Evolutionary conservation across 306 rosid genomes (phyloP).

Genomic region (Glycyrrhiza uralensis): DNA sequence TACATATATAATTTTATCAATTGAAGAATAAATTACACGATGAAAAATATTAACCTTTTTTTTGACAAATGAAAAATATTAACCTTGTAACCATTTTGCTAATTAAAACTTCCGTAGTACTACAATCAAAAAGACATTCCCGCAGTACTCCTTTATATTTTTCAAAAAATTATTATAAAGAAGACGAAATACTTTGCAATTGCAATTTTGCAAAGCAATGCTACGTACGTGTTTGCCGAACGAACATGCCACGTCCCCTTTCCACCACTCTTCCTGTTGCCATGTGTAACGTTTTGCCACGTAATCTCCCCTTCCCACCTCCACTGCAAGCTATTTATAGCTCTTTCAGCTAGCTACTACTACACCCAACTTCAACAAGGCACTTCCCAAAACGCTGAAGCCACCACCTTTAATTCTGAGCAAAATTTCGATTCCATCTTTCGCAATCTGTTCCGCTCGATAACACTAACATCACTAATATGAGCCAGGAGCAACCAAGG

Average conservation of each 20-base stretch:
- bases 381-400: neutral
- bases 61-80: no score
- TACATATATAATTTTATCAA: no score
- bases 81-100: no score
- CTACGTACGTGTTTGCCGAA: neutral
- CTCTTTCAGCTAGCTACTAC: neutral
- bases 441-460: neutral
- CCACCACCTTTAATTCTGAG: neutral
- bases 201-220: no score
- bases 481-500: conserved; percentile 62
- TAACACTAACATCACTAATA: neutral
- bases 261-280: neutral
- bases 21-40: no score
- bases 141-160: no score
- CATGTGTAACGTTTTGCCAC: conserved; percentile 20
- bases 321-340: conserved; percentile 8
- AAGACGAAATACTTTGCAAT: no score
- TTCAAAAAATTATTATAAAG: no score
- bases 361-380: neutral
- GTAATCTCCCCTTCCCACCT: neutral
- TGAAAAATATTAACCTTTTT: no score
- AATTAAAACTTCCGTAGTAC: no score
- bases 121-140: no score
- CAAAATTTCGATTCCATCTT: neutral
- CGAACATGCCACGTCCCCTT: conserved; percentile 20